phyloP scores from a whole-genome alignment of 1,139 yeast species.

The Saccharomyces hybrid region DNA sequence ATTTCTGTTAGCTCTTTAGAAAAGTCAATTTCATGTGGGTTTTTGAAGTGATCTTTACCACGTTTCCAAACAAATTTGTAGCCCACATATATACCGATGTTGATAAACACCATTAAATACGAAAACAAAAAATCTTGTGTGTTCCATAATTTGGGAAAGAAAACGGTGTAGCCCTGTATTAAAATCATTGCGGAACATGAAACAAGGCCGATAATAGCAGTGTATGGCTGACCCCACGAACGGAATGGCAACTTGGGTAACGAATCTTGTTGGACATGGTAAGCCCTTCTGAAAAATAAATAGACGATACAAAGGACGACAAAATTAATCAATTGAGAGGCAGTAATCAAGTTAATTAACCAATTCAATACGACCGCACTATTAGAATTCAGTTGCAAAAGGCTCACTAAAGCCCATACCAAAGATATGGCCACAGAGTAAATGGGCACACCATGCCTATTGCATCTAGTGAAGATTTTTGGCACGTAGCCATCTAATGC shows the following conservation, averaged over 20 bases:
- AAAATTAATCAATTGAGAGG: constrained; percentile 71
- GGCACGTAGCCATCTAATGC: constrained; percentile 61
- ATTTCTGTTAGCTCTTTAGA: constrained; percentile 49
- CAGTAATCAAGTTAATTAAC: constrained; percentile 71
- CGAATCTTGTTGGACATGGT: constrained; percentile 49
- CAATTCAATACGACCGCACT: constrained; percentile 65
- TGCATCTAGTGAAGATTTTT: constrained; percentile 42
- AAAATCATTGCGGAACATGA: constrained; percentile 49
- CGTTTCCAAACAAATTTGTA: constrained; percentile 47
- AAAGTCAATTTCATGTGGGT: constrained; percentile 49
- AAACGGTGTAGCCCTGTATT: constrained; percentile 60
- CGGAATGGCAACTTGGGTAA: constrained; percentile 49
- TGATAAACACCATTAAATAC: constrained; percentile 61
- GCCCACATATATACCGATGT: constrained; percentile 46
- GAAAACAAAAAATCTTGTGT: constrained; percentile 54
- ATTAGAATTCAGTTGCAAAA: constrained; percentile 50
- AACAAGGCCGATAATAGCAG: constrained; percentile 44
- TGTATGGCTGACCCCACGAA: constrained; percentile 53
- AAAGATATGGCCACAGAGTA: constrained; percentile 41
- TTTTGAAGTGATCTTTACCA: constrained; percentile 42
- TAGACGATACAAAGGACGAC: constrained; percentile 58
- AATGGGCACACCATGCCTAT: constrained; percentile 45
- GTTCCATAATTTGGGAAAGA: constrained; percentile 58
- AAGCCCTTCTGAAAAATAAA: constrained; percentile 56
- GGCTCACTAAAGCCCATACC: constrained; percentile 37